Conservation (phyloP, 1,284 basidiomycete species). For the Trichosporon coremiiforme region DNA sequence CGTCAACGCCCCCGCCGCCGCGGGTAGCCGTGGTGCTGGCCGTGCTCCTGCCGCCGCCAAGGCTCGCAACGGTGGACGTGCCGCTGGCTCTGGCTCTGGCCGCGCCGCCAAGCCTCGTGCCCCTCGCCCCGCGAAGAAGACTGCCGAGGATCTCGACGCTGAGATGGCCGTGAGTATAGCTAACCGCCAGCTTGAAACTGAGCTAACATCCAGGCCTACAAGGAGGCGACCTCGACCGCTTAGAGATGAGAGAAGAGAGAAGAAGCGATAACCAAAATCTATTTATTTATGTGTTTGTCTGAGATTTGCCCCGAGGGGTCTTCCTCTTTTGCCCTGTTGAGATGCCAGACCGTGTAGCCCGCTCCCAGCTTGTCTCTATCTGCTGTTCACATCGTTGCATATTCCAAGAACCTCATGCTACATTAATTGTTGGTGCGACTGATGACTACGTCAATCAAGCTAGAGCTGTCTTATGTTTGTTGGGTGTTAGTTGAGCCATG, state of each 20-base stretch:
- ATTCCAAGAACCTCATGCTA: slow-evolving; percentile 8
- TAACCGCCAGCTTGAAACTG: neutral
- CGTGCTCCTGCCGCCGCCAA: slow-evolving; percentile 55
- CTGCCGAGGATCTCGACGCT: slow-evolving; percentile 63
- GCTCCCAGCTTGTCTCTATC: neutral
- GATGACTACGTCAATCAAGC: neutral
- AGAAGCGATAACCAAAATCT: slow-evolving; percentile 12
- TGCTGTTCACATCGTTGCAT: neutral
- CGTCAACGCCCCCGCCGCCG: slow-evolving; percentile 59
- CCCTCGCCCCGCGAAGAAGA: slow-evolving; percentile 60
- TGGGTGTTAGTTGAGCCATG: slow-evolving; percentile 27
- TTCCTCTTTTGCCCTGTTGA: slow-evolving; percentile 14
- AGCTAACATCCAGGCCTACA: slow-evolving; percentile 41
- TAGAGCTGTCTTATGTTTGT: neutral
- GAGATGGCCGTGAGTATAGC: slow-evolving; percentile 66
- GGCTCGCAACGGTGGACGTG: slow-evolving; percentile 62
- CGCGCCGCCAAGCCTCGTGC: slow-evolving; percentile 33
- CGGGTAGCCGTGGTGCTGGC: slow-evolving; percentile 41
- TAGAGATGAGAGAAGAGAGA: slow-evolving; percentile 14
- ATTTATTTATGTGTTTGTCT: slow-evolving; percentile 17
- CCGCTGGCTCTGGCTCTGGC: slow-evolving; percentile 39
- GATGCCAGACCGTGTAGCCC: slow-evolving; percentile 19
- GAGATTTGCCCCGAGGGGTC: slow-evolving; percentile 10
- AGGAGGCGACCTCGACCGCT: slow-evolving; percentile 35
- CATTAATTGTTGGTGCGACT: neutral